These are phyloP conservation scores for Aspergillus carbonarius DNA, from an alignment of 2,329 filamentous ascomycete genomes.

Conservation along the genomic window DNA sequence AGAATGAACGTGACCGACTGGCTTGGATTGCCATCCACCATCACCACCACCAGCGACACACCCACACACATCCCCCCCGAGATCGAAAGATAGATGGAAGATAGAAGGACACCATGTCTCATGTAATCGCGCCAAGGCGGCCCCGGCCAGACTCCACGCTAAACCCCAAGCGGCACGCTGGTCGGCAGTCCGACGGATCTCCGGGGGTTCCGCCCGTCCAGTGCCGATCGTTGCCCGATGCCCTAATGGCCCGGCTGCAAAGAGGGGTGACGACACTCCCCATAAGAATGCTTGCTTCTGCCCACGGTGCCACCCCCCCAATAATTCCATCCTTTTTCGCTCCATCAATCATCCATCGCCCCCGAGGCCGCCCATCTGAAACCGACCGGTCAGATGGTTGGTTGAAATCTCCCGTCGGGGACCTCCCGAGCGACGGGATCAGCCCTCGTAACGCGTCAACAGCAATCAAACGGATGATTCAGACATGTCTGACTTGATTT, in stretches of 20 bases:
- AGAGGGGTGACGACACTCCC: neutral
- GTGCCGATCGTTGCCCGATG: neutral
- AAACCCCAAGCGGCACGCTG: neutral
- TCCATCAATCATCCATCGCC: neutral
- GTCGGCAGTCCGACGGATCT: neutral
- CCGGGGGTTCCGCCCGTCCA: neutral
- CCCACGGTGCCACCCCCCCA: neutral
- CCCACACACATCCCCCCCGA: no score
- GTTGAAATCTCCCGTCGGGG: neutral
- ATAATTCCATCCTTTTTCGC: no score
- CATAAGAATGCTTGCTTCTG: neutral
- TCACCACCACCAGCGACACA: no score
- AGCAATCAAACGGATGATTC: neutral
- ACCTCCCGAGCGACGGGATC: neutral
- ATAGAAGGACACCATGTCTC: no score
- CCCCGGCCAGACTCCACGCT: neutral
- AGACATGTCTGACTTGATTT: no score
- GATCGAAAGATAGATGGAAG: no score
- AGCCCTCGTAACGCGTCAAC: neutral
- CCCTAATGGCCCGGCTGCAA: neutral
- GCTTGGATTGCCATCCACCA: no score
- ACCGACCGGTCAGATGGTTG: neutral
- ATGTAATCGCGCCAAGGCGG: no score
- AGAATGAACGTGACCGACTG: no score
- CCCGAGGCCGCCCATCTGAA: neutral